Evolutionary conservation across 345 rosid genomes (phyloP), one percentile per base, ranked within the genome.

Genomic region (Ricinus communis): DNA sequence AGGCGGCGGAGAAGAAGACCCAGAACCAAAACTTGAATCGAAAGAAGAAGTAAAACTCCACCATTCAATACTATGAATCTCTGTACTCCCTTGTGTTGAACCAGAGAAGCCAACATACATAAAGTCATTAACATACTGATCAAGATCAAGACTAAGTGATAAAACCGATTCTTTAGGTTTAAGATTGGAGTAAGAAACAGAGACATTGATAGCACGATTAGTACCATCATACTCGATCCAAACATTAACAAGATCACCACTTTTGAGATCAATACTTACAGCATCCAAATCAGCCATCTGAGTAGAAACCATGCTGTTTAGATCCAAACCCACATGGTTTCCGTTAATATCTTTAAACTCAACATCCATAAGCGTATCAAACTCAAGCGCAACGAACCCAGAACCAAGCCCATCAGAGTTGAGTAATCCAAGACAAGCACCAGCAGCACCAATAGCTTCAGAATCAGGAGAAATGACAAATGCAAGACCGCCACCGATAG

Each of bases 51-150:
- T 87, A 64, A 96, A 96, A 52, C 96, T 96, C 99, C 99, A 96
- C 96, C 94, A 93, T 24, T 93, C 93, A 18, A 96, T 86, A 46
- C 87, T 96, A 74, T 96, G 99, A 71, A 83, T 77, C 85, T 96
- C 99, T 10, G 99, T 96, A 69, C 99, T 96, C 6, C 99, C 99
- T 74, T 93, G 97, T 3, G 99, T 96, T 9, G 99, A 96, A 50
- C 98, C 99, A 50, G 99, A 88, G 75, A 96, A 96, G 38, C 99
- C 99, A 3, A 96, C 99, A 61, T 85, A 96, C 99, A 96, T 91
- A 43, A 88, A 88, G 60, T 96, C 98, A 74, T 71, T 80, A 40
- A 96, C 86, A 70, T 93, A 96, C 65, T 80, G 94, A 72, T 86
- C 84, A 0, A 96, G 88, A 84, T 96, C 93, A 56, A 96, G 79